phyloP scores from a whole-genome alignment of 352 stramenopile species.

The Phytophthora brassicae region DNA sequence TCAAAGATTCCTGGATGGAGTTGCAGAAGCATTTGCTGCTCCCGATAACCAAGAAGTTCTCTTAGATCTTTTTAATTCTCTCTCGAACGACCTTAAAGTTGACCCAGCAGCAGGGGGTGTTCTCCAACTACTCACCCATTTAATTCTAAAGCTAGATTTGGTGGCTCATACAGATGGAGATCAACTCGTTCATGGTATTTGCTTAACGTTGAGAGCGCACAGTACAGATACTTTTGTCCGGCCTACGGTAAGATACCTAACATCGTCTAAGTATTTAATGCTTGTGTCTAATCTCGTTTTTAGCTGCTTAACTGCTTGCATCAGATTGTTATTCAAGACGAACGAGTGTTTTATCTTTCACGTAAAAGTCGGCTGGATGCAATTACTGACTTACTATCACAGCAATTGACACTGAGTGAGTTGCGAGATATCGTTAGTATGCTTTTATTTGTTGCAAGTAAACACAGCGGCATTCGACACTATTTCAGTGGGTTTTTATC shows the following conservation, averaged over 20 bases:
- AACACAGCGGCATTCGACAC: conserved; percentile 12
- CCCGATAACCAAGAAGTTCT: conserved; percentile 16
- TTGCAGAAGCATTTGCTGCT: conserved; percentile 18
- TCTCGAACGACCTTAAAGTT: conserved; percentile 18
- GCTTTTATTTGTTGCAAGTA: conserved; percentile 10
- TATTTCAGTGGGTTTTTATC: conserved; percentile 23
- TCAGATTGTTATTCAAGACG: conserved; percentile 17
- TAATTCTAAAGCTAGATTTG: conserved; percentile 33
- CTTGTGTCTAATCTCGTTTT: not conserved
- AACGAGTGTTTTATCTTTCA: conserved; percentile 5
- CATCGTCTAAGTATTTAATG: not conserved
- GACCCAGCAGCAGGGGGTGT: conserved; percentile 24
- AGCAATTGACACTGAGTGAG: conserved; percentile 19
- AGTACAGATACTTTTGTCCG: conserved; percentile 36
- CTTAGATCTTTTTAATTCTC: conserved; percentile 23
- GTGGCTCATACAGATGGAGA: conserved; percentile 29
- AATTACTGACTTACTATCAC: conserved; percentile 14
- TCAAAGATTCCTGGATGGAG: conserved; percentile 13
- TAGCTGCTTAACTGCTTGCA: conserved; percentile 26
- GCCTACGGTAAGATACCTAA: conserved; percentile 13
- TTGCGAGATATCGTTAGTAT: conserved; percentile 22
- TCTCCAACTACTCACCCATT: conserved; percentile 34
- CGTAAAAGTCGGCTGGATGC: conserved; percentile 14
- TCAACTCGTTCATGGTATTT: conserved; percentile 32
- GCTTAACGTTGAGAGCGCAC: conserved; percentile 27